Evolutionary conservation across 2,329 filamentous ascomycete species (phyloP), one percentile per base, ranked within the genome.

Genomic region (Pseudocercospora fijiensis): DNA sequence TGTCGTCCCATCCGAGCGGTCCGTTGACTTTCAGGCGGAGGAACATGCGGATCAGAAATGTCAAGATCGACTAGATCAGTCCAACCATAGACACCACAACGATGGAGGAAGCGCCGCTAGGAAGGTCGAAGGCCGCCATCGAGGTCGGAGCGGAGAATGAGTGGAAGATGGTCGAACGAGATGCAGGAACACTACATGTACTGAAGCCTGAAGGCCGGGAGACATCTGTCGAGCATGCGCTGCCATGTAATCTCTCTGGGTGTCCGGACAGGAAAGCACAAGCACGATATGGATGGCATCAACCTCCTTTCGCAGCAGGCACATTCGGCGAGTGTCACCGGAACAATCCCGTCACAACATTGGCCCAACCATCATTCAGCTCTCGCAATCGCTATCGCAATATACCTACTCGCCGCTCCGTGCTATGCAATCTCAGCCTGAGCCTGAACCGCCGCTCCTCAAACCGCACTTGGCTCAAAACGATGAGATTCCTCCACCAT

Each of bases 11-110:
- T 10, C 72, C 70, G 13, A 73, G 66, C 0, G 73, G 73, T 0
- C 72, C 72, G 30, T 72, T 74, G 67, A 75, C 67, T 57, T 65
- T 70, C 3, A 66, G 26, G 11, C 73, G 69, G 10, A 74, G 66
- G 65, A 72, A 73, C 1, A 71, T 20, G 5, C 73, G 71, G 45
- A 74, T 69, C 8, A 61, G n/a, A 51, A 71, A 71, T 26, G 69
- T 66, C 22, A 72, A 58, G 16, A 68, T 49, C 1, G 70, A 66
- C 69, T 67, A 74, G 49, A 69, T 56, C 28, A 69, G 60, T n/a
- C 60, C 69, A 4, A 71, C 72, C 18, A 62, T 26, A 26, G 62
- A 64, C 52, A 67, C 65, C 55, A 74, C 67, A 51, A 70, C 58
- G 51, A 73, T 63, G 55, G 64, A 67, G 30, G 70, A 68, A 2